Base-by-base conservation (phyloP, 441 rosid genomes). In the Mallotus japonicus region DNA sequence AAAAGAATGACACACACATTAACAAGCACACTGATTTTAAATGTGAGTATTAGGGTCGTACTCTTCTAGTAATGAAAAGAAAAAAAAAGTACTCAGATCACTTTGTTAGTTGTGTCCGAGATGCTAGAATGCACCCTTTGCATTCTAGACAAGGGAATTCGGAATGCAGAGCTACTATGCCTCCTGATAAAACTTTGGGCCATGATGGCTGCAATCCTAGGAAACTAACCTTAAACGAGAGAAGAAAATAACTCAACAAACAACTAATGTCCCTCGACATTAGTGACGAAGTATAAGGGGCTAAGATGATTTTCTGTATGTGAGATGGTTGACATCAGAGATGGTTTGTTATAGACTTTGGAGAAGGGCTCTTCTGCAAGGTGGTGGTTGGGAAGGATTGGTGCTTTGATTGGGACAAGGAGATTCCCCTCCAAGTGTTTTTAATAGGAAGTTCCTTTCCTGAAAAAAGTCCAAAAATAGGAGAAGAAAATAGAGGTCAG, bases 331-430 rank as follows among this genome's bases (percentile, higher is more conserved):
- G 40, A 37, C 5, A 4, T 85, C 75, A 72, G 74, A 69, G 76
- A 69, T 70, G 82, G 74, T 74, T 72, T 8, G 66, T 87, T 71
- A 95, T 80, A 95, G 86, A 80, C 97, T 92, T 73, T 89, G 93
- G 50, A 95, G 97, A 78, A 95, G 98, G 83, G 90, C 95, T 81
- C 99, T 84, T 91, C 87, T 92, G 95, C 99, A 95, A 77, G 92
- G 87, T 46, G 97, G 99, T 77, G 96, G 93, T 76, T 88, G 91
- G 64, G 87, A 79, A 79, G 87, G 84, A 82, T 80, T 89, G 73
- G 79, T 79, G 83, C 78, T 83, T 67, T 87, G 86, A 76, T 75
- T 82, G 58, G 87, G 82, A 47, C 81, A 80, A 66, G 97, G 90
- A 61, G 98, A 95, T 73, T 92, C 99, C 37, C 85, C 85, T 81